A percentile compares a stretch with the other conserved stretches of the same genome.
Evolutionary conservation across 768 basidiomycete genomes (phyloP).

Genomic region (Asterophora parasitica): DNA sequence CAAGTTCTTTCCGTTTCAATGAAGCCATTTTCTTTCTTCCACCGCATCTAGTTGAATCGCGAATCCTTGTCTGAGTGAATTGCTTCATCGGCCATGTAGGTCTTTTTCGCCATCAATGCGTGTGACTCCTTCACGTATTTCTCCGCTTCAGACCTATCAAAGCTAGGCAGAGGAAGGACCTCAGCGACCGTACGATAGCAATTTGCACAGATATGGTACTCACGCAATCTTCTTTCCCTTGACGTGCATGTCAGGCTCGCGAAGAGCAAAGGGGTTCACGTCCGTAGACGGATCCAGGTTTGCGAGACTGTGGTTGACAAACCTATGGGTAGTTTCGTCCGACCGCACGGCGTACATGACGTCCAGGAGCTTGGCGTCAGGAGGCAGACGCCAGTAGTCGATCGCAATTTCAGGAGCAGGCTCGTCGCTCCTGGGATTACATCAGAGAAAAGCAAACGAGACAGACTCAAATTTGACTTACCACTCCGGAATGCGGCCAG

Average conservation of each 20-base stretch:
- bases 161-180: slow-evolving; percentile 34
- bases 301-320: slow-evolving; percentile 94
- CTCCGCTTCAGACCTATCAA: slow-evolving; percentile 64
- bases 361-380: slow-evolving; percentile 76
- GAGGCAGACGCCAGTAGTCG: slow-evolving; percentile 86
- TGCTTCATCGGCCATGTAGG: slow-evolving; percentile 2
- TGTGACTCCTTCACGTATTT: slow-evolving; percentile 61
- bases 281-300: slow-evolving; percentile 75
- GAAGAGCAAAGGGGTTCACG: slow-evolving; percentile 85
- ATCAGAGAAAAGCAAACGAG: not conserved
- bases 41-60: not conserved
- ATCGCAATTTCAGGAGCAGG: slow-evolving; percentile 87
- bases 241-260: slow-evolving; percentile 81
- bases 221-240: slow-evolving; percentile 77
- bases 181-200: slow-evolving; percentile 1
- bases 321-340: slow-evolving; percentile 90
- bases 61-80: slow-evolving; percentile 1
- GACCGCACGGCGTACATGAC: slow-evolving; percentile 89
- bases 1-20: too few relatives aligned
- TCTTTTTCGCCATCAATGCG: slow-evolving; percentile 40
- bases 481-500: slow-evolving; percentile 81
- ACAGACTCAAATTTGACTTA: slow-evolving; percentile 22
- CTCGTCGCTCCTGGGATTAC: slow-evolving; percentile 47
- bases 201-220: slow-evolving; percentile 24
- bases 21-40: too few relatives aligned